Evolutionary conservation across 768 basidiomycete species (phyloP), one percentile per base, ranked within the genome.

Genomic region (Rhizopogon vulgaris): DNA sequence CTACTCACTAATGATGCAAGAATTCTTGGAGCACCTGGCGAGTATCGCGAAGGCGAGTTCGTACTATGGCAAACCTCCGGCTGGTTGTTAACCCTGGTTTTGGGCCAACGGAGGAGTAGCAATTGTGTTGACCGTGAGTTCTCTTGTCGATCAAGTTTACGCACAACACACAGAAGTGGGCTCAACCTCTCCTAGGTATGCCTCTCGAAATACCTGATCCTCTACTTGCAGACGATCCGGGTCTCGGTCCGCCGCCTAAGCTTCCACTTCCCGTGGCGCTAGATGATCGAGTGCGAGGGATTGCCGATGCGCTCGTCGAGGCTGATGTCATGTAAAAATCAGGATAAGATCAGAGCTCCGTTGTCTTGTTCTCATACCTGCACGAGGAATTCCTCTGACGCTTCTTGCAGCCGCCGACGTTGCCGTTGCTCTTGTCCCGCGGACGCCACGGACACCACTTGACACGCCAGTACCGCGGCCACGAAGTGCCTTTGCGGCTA

Each of bases 371-470:
- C 9, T 9, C 45, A 34, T 60, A 78, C 78, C 72, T 60, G 67
- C 60, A 55, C 68, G 71, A 27, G 71, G 56, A 58, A 25, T 60
- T 73, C 58, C 75, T 71, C 55, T 70, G 64, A 36, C 75, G 79
- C 52, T 81, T 78, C 72, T 66, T 24, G 66, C 59, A 3, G 66
- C 68, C 10, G 66, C 67, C 11, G 65, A 77, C 73, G 80, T 82
- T 43, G 48, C 64, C 11, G 80, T 85, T 1, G 81, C 84, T 40
- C 83, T 75, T 5, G 82, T 91, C 3, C 86, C 88, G 49, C 85
- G 77, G 28, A 87, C 82, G 7, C 87, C 88, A 60, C 85, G 69
- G 3, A 87, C 78, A 14, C 80, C 78, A 32, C 86, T 85, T 22
- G 79, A 72, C 41, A 63, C 36, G 34, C 61, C 61, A 39, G 69